Base-by-base conservation (phyloP, 306 rosid species). In the Senna siamea region DNA sequence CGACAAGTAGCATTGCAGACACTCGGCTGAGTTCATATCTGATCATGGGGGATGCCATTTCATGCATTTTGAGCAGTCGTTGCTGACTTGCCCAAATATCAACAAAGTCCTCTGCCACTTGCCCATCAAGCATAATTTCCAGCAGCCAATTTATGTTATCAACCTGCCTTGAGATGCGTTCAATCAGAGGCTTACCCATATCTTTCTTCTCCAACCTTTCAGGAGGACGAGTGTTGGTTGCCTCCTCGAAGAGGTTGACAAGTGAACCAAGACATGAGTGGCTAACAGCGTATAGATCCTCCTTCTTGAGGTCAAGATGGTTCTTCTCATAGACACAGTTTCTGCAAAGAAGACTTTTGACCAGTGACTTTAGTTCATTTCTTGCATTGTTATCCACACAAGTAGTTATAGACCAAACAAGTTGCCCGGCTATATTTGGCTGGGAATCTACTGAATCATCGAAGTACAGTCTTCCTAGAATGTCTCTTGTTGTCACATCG, bases 61-160 rank as follows among this genome's bases (percentile, higher is more conserved):
- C 68, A 37, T 62, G 68, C 68, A 62, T 37, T 62, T 62, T 37
- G 50, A 62, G 68, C 48, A 62, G 68, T 10, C 18, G 68, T 22
- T 38, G 68, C 50, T 62, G 68, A 9, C 37, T 48, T 4, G 68
- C 48, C 68, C 68, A 62, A 38, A 62, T 38, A 62, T 62, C 17
- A 14, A 62, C 68, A 10, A 62, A 62, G 30, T 62, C 68, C 12
- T 62, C 68, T 0, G 68, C 68, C 8, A 62, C 50, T 38, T 62
- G 68, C 48, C 50, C 68, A 35, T 62, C 68, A 19, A 62, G 68
- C 68, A 62, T 62, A 48, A 62, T 62, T 37, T 62, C 68, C 48
- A 62, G 68, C 50, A 62, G 9, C 68, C 68, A 62, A 17, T 62
- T 62, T 17, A 62, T 62, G 68, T 62, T 62, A 37, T 62, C 68